Base-by-base conservation (phyloP, 495 filamentous ascomycete genomes). In the Neurospora sp. region DNA sequence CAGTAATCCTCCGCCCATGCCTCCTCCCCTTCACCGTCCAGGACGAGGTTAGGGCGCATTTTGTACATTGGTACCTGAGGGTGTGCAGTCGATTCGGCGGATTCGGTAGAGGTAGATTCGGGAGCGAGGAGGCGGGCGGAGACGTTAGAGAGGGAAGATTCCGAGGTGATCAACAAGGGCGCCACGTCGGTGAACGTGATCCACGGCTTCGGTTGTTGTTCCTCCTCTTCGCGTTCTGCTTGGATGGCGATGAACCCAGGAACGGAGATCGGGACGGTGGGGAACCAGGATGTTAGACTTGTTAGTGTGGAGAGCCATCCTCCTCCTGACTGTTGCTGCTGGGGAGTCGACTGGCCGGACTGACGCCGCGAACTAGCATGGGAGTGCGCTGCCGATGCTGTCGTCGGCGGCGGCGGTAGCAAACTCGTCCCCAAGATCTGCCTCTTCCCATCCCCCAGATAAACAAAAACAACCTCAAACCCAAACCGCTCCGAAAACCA, bases 1-100 rank as follows among this genome's bases (percentile, higher is more conserved):
- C 94, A 98, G 78, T 88, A 96, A 75, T 97, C 95, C 77, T 98
- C 94, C 23, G 94, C 94, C 81, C 88, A 98, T 0, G 89, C 85
- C 10, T 77, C 76, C 39, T 81, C 80, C 5, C 77, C 90, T 4
- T 86, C 84, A 9, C 78, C 91, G 11, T 87, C 85, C 9, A 97
- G 80, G 9, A 97, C 89, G 48, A 97, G 88, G 76, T 97, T 97
- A 0, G 94, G 91, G 38, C 95, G 88, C 81, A 97, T 94, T 78
- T 94, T 96, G 12, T 89, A 90, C 77, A 92, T 87, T 66, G 54
- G 54, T 0, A 66, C 54, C 1, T 66, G 48, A 0, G 11, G 48
- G 5, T 0, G 48, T 37, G 23, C 35, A 35, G 35, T 66, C 0
- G 54, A 18, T 66, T 66, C 11, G n/a, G n/a, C 2, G 0, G 46